Evolutionary conservation across 805 yeast genomes (phyloP).

Genomic region (Yarrowia sp.): DNA sequence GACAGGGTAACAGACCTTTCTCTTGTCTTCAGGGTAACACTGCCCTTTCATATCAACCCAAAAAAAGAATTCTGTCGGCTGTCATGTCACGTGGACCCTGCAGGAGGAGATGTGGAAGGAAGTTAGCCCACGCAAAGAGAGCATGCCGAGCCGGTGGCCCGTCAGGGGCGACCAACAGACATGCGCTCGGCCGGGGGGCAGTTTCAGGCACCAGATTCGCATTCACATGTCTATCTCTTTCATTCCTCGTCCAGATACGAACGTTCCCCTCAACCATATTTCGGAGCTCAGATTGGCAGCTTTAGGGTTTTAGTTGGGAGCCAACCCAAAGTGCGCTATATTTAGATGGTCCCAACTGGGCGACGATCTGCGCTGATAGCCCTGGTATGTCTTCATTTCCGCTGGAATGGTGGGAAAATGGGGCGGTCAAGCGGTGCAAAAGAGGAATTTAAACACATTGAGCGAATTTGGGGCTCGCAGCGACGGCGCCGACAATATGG

Average conservation of each 20-base stretch:
- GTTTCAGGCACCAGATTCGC: too few relatives aligned
- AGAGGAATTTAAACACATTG: too few relatives aligned
- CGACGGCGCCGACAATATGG: too few relatives aligned
- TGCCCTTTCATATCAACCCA: not conserved
- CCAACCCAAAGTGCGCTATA: slow-evolving; percentile 18
- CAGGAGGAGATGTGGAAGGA: slow-evolving; percentile 14
- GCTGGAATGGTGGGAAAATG: slow-evolving; percentile 1
- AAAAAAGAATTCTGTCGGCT: slow-evolving; percentile 1
- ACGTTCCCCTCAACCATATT: slow-evolving; percentile 22
- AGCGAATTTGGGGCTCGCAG: too few relatives aligned
- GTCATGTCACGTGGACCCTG: slow-evolving; percentile 35
- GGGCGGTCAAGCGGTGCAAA: not conserved
- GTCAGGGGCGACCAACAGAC: too few relatives aligned
- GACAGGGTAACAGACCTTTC: too few relatives aligned
- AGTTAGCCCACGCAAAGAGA: not conserved
- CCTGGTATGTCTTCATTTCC: slow-evolving; percentile 26
- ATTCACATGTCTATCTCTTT: not conserved
- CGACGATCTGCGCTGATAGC: slow-evolving; percentile 19
- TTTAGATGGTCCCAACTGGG: slow-evolving; percentile 21
- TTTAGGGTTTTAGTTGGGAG: slow-evolving; percentile 17
- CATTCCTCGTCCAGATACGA: not conserved
- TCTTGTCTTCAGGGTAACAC: not conserved
- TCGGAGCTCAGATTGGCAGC: not conserved
- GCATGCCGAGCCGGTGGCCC: not conserved
- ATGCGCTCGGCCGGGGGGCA: too few relatives aligned